These are phyloP conservation scores for Cephaloascus fragrans DNA, from an alignment of 805 yeast genomes.

Conservation along the genomic window DNA sequence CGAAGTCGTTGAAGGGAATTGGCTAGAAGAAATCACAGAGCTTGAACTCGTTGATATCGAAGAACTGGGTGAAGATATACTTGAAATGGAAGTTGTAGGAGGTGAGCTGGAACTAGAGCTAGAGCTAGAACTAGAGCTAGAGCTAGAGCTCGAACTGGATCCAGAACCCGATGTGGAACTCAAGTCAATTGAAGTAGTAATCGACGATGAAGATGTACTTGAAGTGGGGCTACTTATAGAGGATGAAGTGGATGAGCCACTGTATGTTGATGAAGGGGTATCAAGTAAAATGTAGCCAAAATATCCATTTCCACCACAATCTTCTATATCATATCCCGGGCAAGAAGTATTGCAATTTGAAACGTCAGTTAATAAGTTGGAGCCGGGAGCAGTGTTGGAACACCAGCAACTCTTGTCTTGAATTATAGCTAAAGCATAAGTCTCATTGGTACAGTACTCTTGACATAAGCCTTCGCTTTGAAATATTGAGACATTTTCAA, in stretches of 20 bases:
- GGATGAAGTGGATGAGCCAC: slow-evolving; percentile 8
- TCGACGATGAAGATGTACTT: slow-evolving; percentile 9
- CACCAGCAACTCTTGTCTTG: slow-evolving; percentile 32
- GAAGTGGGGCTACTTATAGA: slow-evolving; percentile 8
- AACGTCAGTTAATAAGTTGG: slow-evolving; percentile 12
- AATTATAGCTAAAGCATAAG: slow-evolving; percentile 26
- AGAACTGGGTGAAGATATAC: background rate
- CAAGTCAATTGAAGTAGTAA: no score
- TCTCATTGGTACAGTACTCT: slow-evolving; percentile 20
- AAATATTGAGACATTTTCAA: slow-evolving; percentile 4
- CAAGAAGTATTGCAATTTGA: slow-evolving; percentile 21
- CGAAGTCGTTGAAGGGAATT: background rate
- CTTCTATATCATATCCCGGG: slow-evolving; percentile 28
- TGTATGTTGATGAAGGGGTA: slow-evolving; percentile 3
- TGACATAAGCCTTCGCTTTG: slow-evolving; percentile 35
- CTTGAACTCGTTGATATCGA: background rate
- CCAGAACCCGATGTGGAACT: slow-evolving; percentile 13
- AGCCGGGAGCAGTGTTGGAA: slow-evolving; percentile 24
- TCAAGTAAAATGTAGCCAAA: slow-evolving; percentile 28
- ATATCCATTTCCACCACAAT: slow-evolving; percentile 28
- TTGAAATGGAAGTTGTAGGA: background rate
- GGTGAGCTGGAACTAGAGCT: background rate
- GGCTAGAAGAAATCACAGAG: background rate
- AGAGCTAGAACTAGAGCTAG: slow-evolving; percentile 7
- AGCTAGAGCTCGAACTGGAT: slow-evolving; percentile 7